These are phyloP conservation scores for Arxiozyma heterogenica DNA, from an alignment of 1,139 yeast species.

Conservation along the genomic window DNA sequence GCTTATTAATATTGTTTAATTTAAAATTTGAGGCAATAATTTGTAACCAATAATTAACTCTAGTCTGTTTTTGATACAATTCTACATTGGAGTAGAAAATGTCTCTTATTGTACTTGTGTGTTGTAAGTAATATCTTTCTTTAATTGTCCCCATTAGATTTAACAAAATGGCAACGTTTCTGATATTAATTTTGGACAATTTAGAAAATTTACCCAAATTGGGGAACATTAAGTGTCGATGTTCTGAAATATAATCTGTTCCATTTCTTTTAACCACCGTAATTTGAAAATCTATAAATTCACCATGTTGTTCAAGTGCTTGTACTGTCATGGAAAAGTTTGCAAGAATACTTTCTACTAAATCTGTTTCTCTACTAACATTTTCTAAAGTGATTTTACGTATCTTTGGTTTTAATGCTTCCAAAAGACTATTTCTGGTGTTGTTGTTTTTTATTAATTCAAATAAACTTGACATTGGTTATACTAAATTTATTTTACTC, in stretches of 20 bases:
- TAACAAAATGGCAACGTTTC: conserved; percentile 14
- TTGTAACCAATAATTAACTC: conserved; percentile 20
- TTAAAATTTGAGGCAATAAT: conserved; percentile 16
- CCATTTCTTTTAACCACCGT: conserved; percentile 1
- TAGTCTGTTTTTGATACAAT: conserved; percentile 21
- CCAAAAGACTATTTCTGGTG: background rate
- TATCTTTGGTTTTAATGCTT: background rate
- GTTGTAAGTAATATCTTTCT: conserved; percentile 5
- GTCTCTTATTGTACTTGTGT: conserved; percentile 27
- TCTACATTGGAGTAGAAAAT: conserved; percentile 30
- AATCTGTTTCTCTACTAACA: background rate
- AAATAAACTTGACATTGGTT: background rate
- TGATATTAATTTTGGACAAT: background rate
- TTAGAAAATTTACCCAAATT: conserved; percentile 1
- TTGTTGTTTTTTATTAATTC: background rate
- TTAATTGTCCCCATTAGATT: conserved; percentile 13
- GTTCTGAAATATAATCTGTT: background rate
- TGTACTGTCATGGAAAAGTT: conserved; percentile 2
- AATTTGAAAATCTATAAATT: background rate
- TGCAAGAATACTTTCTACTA: background rate
- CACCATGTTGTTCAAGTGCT: conserved; percentile 6
- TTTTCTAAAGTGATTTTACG: conserved; percentile 1
- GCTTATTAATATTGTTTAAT: conserved; percentile 11
- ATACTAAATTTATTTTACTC: too few species aligned
- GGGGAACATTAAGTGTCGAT: conserved; percentile 3